Conservation (phyloP, 2,329 filamentous ascomycete genomes). For the Exophiala viscosa region DNA sequence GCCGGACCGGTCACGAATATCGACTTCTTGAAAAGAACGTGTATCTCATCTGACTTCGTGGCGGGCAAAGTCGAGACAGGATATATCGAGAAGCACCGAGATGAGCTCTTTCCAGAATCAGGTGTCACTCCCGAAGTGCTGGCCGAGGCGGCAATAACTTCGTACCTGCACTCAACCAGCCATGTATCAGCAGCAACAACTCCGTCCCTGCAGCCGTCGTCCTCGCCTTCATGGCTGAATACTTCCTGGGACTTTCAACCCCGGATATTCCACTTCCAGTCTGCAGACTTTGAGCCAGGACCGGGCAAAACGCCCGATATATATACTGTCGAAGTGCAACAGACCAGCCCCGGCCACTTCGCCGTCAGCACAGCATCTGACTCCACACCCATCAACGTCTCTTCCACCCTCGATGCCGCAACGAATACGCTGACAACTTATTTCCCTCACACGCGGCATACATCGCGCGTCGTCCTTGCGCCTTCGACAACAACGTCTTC, state of each 20-base stretch:
- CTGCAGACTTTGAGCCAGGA: constrained; percentile 21
- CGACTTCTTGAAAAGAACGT: constrained; percentile 89
- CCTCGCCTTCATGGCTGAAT: constrained; percentile 24
- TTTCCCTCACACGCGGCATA: constrained; percentile 75
- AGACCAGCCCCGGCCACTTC: constrained; percentile 48
- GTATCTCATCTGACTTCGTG: constrained; percentile 75
- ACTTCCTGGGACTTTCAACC: constrained; percentile 26
- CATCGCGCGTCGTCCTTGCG: constrained; percentile 66
- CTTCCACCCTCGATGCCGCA: constrained; percentile 44
- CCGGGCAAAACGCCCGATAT: constrained; percentile 24
- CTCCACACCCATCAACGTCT: constrained; percentile 41
- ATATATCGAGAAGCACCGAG: constrained; percentile 85
- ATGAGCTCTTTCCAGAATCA: constrained; percentile 68
- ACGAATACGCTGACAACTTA: constrained; percentile 64
- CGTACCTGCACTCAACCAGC: constrained; percentile 46
- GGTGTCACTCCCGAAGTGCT: constrained; percentile 68
- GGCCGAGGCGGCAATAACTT: constrained; percentile 78
- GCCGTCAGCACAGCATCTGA: constrained; percentile 45
- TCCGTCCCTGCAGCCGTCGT: background rate
- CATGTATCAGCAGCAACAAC: background rate
- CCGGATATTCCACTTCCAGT: constrained; percentile 27
- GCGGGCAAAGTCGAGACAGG: constrained; percentile 89
- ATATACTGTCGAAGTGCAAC: constrained; percentile 47
- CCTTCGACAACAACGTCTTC: constrained; percentile 27
- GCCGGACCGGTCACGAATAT: constrained; percentile 93